Evolutionary conservation across 495 filamentous ascomycete species (phyloP).

Genomic region (Podospora pseudocomata): DNA sequence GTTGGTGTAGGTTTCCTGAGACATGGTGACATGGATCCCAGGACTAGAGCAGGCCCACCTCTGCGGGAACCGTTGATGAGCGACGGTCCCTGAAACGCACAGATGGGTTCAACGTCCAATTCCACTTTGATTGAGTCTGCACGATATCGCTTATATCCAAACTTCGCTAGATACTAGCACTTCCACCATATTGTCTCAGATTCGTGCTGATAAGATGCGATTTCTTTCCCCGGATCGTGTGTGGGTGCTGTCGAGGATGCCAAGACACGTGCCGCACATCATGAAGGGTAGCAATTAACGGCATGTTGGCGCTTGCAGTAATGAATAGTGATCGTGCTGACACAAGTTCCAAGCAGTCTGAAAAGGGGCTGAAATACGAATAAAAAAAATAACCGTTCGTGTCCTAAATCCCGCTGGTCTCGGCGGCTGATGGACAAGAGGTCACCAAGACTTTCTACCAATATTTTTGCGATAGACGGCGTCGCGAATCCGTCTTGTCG

Average conservation of each 20-base stretch:
- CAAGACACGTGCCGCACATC: not conserved
- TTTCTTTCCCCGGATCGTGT: not conserved
- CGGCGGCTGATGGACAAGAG: not conserved
- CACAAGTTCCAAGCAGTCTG: not conserved
- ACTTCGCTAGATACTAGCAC: not conserved
- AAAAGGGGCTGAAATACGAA: not conserved
- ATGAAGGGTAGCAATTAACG: too few relatives aligned
- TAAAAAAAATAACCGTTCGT: not conserved
- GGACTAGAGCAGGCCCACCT: not conserved
- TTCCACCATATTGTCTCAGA: not conserved
- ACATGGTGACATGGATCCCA: not conserved
- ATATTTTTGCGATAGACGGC: too few relatives aligned
- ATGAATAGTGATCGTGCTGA: not conserved
- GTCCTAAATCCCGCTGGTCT: not conserved
- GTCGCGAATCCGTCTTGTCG: too few relatives aligned
- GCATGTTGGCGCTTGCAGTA: not conserved
- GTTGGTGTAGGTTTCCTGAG: too few relatives aligned
- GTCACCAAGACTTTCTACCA: too few relatives aligned
- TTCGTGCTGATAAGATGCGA: not conserved
- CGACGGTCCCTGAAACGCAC: not conserved
- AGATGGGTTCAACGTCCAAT: not conserved
- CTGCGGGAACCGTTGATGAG: conserved; percentile 3
- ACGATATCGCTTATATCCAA: too few relatives aligned
- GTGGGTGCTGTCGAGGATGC: not conserved
- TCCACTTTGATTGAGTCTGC: not conserved